Base-by-base conservation (phyloP, 306 rosid genomes). In the Clitoria ternatea region DNA sequence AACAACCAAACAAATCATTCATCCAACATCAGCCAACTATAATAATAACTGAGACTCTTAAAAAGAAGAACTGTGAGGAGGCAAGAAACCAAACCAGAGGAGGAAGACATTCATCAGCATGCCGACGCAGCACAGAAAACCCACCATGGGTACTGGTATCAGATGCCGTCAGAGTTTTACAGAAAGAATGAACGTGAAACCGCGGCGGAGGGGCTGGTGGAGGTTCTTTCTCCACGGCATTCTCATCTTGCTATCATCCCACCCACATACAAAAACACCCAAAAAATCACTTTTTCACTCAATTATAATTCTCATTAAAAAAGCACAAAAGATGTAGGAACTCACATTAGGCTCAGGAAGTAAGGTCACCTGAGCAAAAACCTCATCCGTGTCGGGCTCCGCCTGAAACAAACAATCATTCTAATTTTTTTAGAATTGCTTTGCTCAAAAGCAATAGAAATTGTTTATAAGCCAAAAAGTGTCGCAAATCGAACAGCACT, bases 141-240 rank as follows among this genome's bases (percentile, higher is more conserved):
- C 98, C 98, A 33, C 98, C 98, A 45, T 92, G 98, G 18, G 98
- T 92, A 72, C 98, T 92, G 2, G 98, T 92, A 78, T 92, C 98
- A 0, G 98, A 92, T 7, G 98, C 98, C 9, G 98, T 89, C 66
- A 92, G 78, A 7, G 98, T 89, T 75, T 89, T 92, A 69, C 96
- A 87, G 72, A 92, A 92, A 0, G 98, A 92, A 74, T 92, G 92
- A 19, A 92, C 98, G 6, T 87, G 98, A 78, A 89, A 85, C 19
- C 92, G 84, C 0, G 92, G 79, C 0, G 83, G 90, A 0, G 80
- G 92, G 3, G 85, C 80, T 0, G 85, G 90, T 0, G 90, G 81
- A 7, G 96, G 71, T 12, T 74, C 85, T 50, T 89, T 85, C 85
- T 82, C 89, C 49, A 79, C 83, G 0, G 85, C 80, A 61, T 74